Conservation (phyloP, 1,284 basidiomycete genomes). For the Sporisorium scitamineum region DNA sequence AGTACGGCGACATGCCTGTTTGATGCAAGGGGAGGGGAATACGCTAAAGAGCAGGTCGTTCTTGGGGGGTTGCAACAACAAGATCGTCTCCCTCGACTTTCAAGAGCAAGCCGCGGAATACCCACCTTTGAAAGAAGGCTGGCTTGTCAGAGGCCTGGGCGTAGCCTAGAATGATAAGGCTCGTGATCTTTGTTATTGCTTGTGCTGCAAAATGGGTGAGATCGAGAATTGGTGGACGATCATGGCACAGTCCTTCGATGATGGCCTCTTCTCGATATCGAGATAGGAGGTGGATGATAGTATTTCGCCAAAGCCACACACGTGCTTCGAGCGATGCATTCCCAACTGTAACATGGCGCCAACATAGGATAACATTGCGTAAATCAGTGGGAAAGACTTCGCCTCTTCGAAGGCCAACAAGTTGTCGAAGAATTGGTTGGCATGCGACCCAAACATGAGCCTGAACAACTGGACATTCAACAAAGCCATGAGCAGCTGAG, state of each 20-base stretch:
- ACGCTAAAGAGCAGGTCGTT: neutral
- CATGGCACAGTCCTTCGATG: neutral
- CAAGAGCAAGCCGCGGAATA: slow-evolving; percentile 4
- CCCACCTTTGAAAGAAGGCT: slow-evolving; percentile 1
- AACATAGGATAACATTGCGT: too few species aligned
- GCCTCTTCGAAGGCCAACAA: neutral
- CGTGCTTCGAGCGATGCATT: too few species aligned
- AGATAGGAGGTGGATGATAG: slow-evolving; percentile 4
- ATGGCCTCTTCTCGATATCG: neutral
- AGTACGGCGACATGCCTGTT: too few species aligned
- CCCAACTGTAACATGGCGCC: too few species aligned
- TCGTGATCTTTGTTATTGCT: slow-evolving; percentile 10
- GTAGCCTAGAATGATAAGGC: slow-evolving; percentile 6
- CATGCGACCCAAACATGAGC: slow-evolving; percentile 8
- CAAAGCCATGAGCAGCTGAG: slow-evolving; percentile 16
- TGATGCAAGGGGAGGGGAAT: too few species aligned
- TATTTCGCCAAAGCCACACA: slow-evolving; percentile 1
- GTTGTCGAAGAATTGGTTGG: slow-evolving; percentile 1
- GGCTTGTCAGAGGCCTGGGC: neutral
- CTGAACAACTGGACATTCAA: slow-evolving; percentile 10
- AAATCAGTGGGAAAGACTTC: too few species aligned
- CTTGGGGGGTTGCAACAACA: neutral
- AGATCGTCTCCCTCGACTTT: slow-evolving; percentile 4
- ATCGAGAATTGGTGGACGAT: neutral
- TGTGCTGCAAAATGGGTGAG: slow-evolving; percentile 4